A percentile compares a stretch with the other conserved stretches of the same genome.
Evolutionary conservation across 2,329 filamentous ascomycete species (phyloP).

Genomic region (Ophiostoma pallidulum): DNA sequence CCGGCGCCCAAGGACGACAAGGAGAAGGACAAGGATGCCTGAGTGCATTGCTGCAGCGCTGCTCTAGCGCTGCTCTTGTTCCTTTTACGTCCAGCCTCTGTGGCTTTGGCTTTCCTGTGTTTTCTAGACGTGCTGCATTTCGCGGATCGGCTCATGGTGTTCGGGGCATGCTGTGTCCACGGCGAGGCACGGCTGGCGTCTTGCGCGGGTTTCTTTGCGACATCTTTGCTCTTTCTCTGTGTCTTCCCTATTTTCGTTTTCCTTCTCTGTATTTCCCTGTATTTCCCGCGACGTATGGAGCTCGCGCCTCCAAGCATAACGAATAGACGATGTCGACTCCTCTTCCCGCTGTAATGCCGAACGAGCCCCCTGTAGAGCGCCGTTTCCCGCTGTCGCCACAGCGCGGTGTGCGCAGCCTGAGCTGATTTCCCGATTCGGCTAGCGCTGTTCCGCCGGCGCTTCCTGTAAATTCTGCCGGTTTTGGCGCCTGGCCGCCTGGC

Average conservation of each 20-base stretch:
- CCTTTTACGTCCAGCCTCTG: no score
- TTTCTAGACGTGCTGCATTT: no score
- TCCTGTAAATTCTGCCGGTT: background rate
- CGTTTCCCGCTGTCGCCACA: no score
- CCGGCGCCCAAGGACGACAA: slow-evolving; percentile 96
- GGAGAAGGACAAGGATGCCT: slow-evolving; percentile 26
- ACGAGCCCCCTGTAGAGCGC: no score
- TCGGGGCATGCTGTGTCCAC: background rate
- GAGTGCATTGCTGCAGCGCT: no score
- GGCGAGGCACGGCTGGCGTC: background rate
- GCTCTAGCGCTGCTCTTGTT: no score
- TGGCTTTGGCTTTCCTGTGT: background rate
- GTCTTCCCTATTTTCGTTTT: no score
- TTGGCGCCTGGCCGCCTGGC: no score
- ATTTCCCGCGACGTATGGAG: background rate
- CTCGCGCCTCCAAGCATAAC: slow-evolving; percentile 6
- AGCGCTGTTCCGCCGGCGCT: background rate
- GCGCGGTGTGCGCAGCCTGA: no score
- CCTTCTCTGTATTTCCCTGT: background rate
- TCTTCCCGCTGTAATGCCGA: no score
- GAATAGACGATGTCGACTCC: slow-evolving; percentile 3
- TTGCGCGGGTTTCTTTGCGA: background rate
- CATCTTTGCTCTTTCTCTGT: background rate
- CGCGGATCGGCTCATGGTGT: background rate
- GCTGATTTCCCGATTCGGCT: slow-evolving; percentile 12